Conservation (phyloP, 2,329 filamentous ascomycete species). For the Fusarium cicatricum region DNA sequence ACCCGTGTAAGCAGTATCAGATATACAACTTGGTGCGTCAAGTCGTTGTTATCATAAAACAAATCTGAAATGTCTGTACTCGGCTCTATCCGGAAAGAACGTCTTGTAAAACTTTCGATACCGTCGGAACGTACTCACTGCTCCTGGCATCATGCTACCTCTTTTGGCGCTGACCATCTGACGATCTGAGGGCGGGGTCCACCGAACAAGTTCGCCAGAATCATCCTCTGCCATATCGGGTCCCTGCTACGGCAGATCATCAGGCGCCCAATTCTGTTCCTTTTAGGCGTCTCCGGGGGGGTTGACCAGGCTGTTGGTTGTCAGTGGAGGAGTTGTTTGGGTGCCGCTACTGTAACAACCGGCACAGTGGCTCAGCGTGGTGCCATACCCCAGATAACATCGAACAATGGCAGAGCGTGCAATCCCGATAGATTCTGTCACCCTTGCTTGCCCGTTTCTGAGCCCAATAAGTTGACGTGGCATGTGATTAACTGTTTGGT, state of each 20-base stretch:
- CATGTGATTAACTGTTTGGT: neutral
- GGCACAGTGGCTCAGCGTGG: slow-evolving; percentile 12
- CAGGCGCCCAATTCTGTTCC: neutral
- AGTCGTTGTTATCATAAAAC: neutral
- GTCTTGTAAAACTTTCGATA: slow-evolving; percentile 16
- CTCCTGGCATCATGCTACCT: slow-evolving; percentile 31
- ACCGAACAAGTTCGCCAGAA: slow-evolving; percentile 16
- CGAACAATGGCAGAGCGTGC: slow-evolving; percentile 28
- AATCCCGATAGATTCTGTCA: slow-evolving; percentile 15
- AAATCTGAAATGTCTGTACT: neutral
- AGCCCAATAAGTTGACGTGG: neutral
- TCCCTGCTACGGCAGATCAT: neutral
- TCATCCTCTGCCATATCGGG: slow-evolving; percentile 1
- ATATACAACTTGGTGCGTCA: neutral
- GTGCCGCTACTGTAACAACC: neutral
- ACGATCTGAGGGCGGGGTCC: slow-evolving; percentile 25
- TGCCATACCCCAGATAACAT: slow-evolving; percentile 36
- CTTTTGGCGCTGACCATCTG: slow-evolving; percentile 33
- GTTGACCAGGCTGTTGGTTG: too few species aligned
- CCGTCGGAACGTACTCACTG: neutral
- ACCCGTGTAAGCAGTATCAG: neutral
- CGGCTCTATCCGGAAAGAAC: slow-evolving; percentile 25
- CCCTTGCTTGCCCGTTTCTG: neutral
- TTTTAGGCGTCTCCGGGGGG: neutral
- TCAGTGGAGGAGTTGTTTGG: too few species aligned